Evolutionary conservation across 257 asterid species (phyloP).

Genomic region (Eustoma russellianum): DNA sequence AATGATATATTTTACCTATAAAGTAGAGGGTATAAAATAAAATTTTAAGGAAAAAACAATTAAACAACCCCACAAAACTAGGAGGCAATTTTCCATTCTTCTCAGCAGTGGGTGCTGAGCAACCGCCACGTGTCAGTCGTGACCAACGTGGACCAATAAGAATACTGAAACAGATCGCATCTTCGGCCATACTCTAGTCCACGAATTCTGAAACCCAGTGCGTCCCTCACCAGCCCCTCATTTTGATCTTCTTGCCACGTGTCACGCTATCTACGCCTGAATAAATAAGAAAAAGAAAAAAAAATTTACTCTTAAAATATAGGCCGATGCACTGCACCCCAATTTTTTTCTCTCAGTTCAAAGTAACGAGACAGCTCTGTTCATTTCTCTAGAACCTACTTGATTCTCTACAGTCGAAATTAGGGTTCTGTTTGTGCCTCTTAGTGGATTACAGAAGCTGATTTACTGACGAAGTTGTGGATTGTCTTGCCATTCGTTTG

Average conservation of each 20-base stretch:
- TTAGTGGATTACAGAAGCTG: conserved; percentile 12
- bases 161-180: conserved; percentile 59
- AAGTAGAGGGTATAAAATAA: too few relatives aligned
- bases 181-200: conserved; percentile 55
- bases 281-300: conserved; percentile 9
- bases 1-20: too few relatives aligned
- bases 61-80: too few relatives aligned
- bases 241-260: conserved; percentile 53
- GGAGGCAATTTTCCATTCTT: too few relatives aligned
- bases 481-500: conserved; percentile 8
- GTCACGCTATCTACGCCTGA: conserved; percentile 29
- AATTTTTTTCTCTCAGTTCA: conserved; percentile 3
- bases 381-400: conserved; percentile 40
- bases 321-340: background rate
- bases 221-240: conserved; percentile 30
- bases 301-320: conserved; percentile 18
- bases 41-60: too few relatives aligned
- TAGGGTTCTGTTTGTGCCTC: conserved; percentile 21
- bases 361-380: conserved; percentile 5
- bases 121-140: conserved; percentile 33
- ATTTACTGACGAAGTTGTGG: conserved; percentile 6
- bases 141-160: conserved; percentile 42
- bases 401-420: conserved; percentile 32
- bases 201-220: conserved; percentile 64
- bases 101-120: too few relatives aligned